phyloP scores from a whole-genome alignment of 768 basidiomycete species.

The Ramaria rubella region DNA sequence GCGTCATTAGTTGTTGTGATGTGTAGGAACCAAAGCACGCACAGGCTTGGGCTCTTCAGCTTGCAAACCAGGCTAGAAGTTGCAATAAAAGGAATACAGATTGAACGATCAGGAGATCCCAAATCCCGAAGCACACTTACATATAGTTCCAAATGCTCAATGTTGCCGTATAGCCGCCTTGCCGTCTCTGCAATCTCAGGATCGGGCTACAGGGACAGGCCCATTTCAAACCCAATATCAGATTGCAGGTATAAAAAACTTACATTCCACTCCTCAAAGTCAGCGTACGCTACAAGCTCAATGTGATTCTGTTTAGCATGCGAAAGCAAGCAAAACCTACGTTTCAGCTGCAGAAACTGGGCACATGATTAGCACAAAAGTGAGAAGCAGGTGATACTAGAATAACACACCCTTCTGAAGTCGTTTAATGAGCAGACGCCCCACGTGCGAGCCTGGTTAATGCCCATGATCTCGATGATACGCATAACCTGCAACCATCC shows the following conservation, averaged over 20 bases:
- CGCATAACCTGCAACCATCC: constrained; percentile 41
- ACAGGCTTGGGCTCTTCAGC: constrained; percentile 63
- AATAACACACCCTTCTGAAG: constrained; percentile 39
- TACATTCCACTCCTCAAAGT: constrained; percentile 31
- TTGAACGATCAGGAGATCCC: background rate
- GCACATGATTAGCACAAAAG: background rate
- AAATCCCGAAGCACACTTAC: constrained; percentile 38
- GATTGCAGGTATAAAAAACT: background rate
- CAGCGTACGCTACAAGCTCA: constrained; percentile 12
- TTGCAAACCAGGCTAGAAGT: constrained; percentile 50
- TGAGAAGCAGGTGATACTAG: background rate
- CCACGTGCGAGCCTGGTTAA: constrained; percentile 61
- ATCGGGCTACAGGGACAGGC: background rate
- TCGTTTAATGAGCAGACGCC: constrained; percentile 47
- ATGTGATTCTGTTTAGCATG: background rate
- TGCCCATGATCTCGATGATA: constrained; percentile 62
- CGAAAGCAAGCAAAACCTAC: constrained; percentile 4
- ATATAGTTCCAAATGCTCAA: constrained; percentile 76
- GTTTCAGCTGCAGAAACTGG: constrained; percentile 21
- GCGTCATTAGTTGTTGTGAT: background rate
- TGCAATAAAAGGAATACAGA: constrained; percentile 3
- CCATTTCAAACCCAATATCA: background rate
- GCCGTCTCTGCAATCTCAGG: constrained; percentile 36
- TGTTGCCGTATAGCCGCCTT: constrained; percentile 56
- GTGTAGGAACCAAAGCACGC: background rate